Conservation (phyloP, 2,329 filamentous ascomycete genomes). For the Colletotrichum horii region DNA sequence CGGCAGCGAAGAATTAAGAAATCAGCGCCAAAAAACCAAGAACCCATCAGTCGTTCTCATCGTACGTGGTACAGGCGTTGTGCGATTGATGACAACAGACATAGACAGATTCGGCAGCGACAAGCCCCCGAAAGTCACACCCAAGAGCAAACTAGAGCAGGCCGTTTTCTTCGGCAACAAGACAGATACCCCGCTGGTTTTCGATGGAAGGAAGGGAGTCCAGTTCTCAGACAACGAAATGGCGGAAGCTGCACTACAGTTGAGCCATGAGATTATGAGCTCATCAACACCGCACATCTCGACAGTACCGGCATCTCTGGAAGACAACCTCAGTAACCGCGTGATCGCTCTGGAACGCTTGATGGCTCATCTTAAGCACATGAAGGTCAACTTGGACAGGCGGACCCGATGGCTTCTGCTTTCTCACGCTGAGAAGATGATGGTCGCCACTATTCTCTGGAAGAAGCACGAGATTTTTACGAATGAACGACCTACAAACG, state of each 20-base stretch:
- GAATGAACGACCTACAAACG: constrained; percentile 60
- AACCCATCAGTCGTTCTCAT: constrained; percentile 67
- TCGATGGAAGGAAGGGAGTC: constrained; percentile 71
- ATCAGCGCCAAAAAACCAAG: constrained; percentile 61
- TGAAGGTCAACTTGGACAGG: constrained; percentile 70
- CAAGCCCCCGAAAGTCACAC: constrained; percentile 69
- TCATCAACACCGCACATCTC: constrained; percentile 79
- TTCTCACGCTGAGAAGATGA: constrained; percentile 90
- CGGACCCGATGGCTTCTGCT: constrained; percentile 79
- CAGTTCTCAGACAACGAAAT: constrained; percentile 74
- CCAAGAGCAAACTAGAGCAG: constrained; percentile 90
- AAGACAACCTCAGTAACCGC: constrained; percentile 78
- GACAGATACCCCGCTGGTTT: constrained; percentile 85
- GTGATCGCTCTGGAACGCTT: constrained; percentile 77
- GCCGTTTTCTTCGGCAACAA: constrained; percentile 90
- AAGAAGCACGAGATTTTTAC: constrained; percentile 76
- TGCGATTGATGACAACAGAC: constrained; percentile 64
- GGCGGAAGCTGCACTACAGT: constrained; percentile 74
- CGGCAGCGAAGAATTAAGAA: constrained; percentile 50
- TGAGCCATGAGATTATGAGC: constrained; percentile 82
- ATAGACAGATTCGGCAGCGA: constrained; percentile 65
- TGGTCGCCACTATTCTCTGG: constrained; percentile 82
- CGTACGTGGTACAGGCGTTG: constrained; percentile 66
- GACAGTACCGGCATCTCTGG: constrained; percentile 75
- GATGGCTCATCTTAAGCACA: constrained; percentile 71